Evolutionary conservation across 495 filamentous ascomycete species (phyloP), one percentile per base, ranked within the genome.

Genomic region (Neurospora pannonica): DNA sequence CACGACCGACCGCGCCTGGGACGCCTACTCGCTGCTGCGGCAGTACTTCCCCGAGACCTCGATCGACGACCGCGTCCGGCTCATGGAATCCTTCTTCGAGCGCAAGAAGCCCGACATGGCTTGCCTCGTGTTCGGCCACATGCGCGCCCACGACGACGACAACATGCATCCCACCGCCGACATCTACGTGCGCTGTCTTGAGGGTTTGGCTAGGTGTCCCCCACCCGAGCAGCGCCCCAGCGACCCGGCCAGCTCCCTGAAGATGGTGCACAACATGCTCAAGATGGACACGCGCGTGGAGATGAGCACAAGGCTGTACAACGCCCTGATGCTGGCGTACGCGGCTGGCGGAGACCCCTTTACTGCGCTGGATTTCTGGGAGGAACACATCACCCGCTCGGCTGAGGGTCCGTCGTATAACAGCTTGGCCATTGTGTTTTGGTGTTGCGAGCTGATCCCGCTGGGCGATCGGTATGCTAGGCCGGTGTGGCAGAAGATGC

Each of bases 261-360:
- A 90, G 73, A 87, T 91, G 43, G 87, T 97, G 19, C 92, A 97
- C 79, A 97, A 97, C 77, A 94, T 97, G 89, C 86, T 97, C 69
- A 97, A 97, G 82, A 89, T 98, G 75, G 96, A 98, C 82, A 84
- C 89, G 10, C 86, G 88, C 60, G 85, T 98, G 42, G 91, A 96
- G 73, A 85, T 91, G 19, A 91, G 89, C 79, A 98, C 95, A 2
- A 84, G 83, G 70, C 80, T 98, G 1, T 86, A 90, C 71, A 97
- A 97, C 77, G 88, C 90, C 0, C 84, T 99, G 36, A 97, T 99
- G 92, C 84, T 95, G 36, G 96, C 92, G 0, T 95, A 97, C 78
- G 87, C 87, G 3, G 86, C 87, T 1, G 92, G 90, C 79, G 92
- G 87, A 2, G 84, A 89, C 70, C 84, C 90, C 0, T 81, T 86